phyloP scores from a whole-genome alignment of 495 filamentous ascomycete genomes.

The Penicillium paxilli region DNA sequence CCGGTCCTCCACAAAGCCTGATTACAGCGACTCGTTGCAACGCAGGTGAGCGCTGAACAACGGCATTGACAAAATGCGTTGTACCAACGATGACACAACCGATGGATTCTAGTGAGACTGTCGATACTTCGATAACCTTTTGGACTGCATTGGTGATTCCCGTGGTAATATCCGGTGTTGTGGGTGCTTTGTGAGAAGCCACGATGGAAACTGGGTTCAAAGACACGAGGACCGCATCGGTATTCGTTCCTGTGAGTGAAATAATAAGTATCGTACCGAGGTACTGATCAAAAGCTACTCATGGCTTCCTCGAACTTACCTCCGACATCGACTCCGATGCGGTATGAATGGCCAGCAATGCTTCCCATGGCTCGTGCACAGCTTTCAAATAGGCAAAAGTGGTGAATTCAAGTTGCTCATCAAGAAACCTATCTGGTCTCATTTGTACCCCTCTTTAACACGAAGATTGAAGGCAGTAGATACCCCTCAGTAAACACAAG shows the following conservation, averaged over 20 bases:
- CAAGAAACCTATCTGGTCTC: neutral
- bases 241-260: conserved; percentile 56
- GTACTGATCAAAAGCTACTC: neutral
- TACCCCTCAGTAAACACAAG: neutral
- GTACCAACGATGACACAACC: conserved; percentile 62
- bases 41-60: conserved; percentile 51
- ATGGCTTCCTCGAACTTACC: conserved; percentile 7
- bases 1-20: conserved; percentile 46
- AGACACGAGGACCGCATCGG: conserved; percentile 56
- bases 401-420: too few species aligned
- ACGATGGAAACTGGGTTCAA: conserved; percentile 51
- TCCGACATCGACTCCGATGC: conserved; percentile 27
- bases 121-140: conserved; percentile 40
- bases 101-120: conserved; percentile 40
- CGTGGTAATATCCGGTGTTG: conserved; percentile 55
- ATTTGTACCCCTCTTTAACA: neutral
- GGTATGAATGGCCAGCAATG: conserved; percentile 8
- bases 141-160: conserved; percentile 55
- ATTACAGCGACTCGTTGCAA: conserved; percentile 53
- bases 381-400: neutral
- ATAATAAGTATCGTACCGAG: neutral
- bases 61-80: conserved; percentile 64
- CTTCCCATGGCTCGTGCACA: conserved; percentile 3
- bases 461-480: neutral
- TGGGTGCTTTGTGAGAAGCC: conserved; percentile 57